Conservation (phyloP, 805 yeast species). For the Yarrowia sp. region DNA sequence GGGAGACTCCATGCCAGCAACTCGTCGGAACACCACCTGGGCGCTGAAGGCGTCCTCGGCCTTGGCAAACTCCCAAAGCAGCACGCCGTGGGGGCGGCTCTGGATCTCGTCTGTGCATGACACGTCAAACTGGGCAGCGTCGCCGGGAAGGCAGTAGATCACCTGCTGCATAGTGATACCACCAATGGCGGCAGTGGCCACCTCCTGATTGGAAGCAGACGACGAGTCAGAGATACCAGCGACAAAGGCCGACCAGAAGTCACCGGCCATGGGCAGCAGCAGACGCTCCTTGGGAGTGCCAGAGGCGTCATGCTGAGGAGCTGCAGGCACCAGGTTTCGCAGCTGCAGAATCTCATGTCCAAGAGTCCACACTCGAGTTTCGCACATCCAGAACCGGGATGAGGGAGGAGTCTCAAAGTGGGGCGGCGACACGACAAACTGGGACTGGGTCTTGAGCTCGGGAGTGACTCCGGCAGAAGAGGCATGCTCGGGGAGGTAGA, state of each 20-base stretch:
- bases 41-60: constrained; percentile 41
- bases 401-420: constrained; percentile 11
- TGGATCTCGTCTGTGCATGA: constrained; percentile 12
- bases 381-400: constrained; percentile 35
- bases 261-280: constrained; percentile 41
- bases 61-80: constrained; percentile 40
- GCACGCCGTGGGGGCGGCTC: constrained; percentile 36
- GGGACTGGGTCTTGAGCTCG: constrained; percentile 25
- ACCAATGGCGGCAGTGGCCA: constrained; percentile 21
- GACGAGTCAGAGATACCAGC: constrained; percentile 34
- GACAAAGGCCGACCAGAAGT: constrained; percentile 43
- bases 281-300: constrained; percentile 37
- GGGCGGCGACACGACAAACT: constrained; percentile 22
- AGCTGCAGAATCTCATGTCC: constrained; percentile 37
- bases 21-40: constrained; percentile 40
- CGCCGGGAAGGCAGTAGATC: constrained; percentile 20
- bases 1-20: constrained; percentile 26
- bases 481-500: constrained; percentile 31
- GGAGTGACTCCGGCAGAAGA: not conserved
- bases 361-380: constrained; percentile 39
- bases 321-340: constrained; percentile 33
- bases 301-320: constrained; percentile 30
- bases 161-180: constrained; percentile 23
- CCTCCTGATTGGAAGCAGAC: constrained; percentile 1
- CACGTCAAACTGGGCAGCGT: constrained; percentile 18